Evolutionary conservation across 1,139 yeast species (phyloP), one percentile per base, ranked within the genome.

Genomic region (Candida pseudoviswanathii): DNA sequence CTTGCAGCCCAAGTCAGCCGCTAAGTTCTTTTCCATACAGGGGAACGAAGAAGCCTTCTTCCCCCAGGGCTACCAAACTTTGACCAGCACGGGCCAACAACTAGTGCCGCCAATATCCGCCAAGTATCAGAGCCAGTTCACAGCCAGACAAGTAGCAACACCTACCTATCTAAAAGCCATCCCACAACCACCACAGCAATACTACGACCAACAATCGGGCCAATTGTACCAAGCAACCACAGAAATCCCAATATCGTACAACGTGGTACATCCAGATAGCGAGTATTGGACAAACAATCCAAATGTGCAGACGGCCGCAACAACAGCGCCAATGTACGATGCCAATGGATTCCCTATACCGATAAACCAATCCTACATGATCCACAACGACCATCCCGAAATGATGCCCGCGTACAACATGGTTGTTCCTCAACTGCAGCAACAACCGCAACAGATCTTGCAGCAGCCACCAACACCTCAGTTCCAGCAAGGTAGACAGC

Each of bases 271-370:
- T 38, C 57, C 54, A n/a, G 67, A 58, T 29, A 59, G 54, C 7
- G 67, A 63, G 24, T 61, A 62, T 47, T 64, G 67, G 66, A 50
- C 55, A n/a, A 62, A 56, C 33, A 43, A 42, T 22, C 40, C 48
- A 21, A 32, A 32, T 24, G 51, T 45, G 2, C 49, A 41, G 9
- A 39, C 45, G 26, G 43, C 48, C 11, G 44, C 44, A 5, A 44
- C 46, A 8, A 37, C 44, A 8, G 50, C 48, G 8, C 49, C 53
- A 21, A 33, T 46, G 25, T 47, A 42, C 34, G 56, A 54, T 26
- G 34, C 49, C n/a, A 33, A 29, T 34, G 45, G 45, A 21, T 50
- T 48, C 24, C 51, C 48, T 3, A 38, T 47, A 21, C 50, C 46
- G 2, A 43, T 47, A 10, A 39, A 45, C 9, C 51, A 48, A 26